Evolutionary conservation across 129 eudicot species (phyloP), one percentile per base, ranked within the genome.

Genomic region (Escallonia herrerae): DNA sequence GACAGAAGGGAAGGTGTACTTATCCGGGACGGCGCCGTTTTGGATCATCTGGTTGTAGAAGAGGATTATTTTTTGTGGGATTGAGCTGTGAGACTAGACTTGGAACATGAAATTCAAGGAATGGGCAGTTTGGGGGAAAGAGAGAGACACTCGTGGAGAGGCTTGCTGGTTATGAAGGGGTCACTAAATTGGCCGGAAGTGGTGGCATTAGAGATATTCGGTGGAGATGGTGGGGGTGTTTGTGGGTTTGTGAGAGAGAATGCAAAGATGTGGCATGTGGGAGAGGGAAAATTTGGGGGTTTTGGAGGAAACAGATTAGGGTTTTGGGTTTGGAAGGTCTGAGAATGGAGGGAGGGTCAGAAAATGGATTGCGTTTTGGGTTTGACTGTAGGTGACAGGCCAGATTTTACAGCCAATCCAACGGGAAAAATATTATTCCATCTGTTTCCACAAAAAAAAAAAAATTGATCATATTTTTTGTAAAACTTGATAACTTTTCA

Each of bases 101-200:
- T 41, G 66, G 52, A 62, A 62, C 66, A 62, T 44, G 42, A 67
- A 55, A 56, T 67, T 67, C 72, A 63, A 67, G n/a, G 72, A 40
- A 15, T 15, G 15, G 15, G 56, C 45, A 67, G 63, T 7, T 5
- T 33, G 61, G 56, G 72, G 22, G 53, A 67, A 55, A 42, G 53
- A 11, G 51, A 67, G 55, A 22, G 42, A 7, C n/a, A n/a, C 33
- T 44, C 38, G 40, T 43, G n/a, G 43, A 67, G 72, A 45, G 56
- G 72, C 11, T 67, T 67, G 43, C 72, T 56, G 40, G 72, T 55
- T 48, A 67, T 40, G 11, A 67, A 67, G 44, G 72, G 72, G 63
- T 67, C 63, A 8, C 54, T 10, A 55, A 67, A 67, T 8, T 22
- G 60, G 22, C 63, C 63, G 7, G 72, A 67, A 15, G 72, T 56